These are phyloP conservation scores for Globisporangium perplexum DNA, from an alignment of 352 stramenopile species.

Conservation along the genomic window DNA sequence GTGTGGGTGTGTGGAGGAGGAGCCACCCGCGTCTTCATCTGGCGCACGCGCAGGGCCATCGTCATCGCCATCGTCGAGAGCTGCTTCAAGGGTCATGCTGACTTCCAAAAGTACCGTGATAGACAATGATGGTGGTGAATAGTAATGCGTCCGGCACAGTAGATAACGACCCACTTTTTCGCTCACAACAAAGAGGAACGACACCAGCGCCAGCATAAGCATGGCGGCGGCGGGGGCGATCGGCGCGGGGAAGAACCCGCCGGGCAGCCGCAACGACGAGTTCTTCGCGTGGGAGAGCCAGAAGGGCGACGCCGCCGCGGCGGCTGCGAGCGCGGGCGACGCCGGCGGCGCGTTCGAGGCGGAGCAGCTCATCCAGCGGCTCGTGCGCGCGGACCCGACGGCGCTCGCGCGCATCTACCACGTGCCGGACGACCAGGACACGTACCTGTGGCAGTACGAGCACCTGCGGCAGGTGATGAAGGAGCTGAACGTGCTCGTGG, in stretches of 20 bases:
- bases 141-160: too few species aligned
- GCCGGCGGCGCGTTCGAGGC: conserved; percentile 57
- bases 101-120: too few species aligned
- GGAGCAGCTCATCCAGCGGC: conserved; percentile 73
- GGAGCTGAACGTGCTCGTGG: conserved; percentile 75
- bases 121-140: too few species aligned
- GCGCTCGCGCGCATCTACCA: conserved; percentile 61
- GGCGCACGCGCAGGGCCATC: too few species aligned
- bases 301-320: neutral
- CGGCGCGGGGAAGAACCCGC: conserved; percentile 65
- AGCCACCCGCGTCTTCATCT: too few species aligned
- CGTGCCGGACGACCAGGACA: conserved; percentile 72
- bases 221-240: conserved; percentile 16
- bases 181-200: too few species aligned
- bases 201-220: too few species aligned
- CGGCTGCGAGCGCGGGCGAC: conserved; percentile 13
- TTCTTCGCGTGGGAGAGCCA: conserved; percentile 70
- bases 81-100: too few species aligned
- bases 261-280: conserved; percentile 68
- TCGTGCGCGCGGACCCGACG: conserved; percentile 55
- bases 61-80: too few species aligned
- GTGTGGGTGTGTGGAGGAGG: too few species aligned
- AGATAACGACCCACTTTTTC: too few species aligned
- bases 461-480: conserved; percentile 82
- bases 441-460: conserved; percentile 85